Evolutionary conservation across 352 stramenopile species (phyloP).

Genomic region (Globisporangium ultimum): DNA sequence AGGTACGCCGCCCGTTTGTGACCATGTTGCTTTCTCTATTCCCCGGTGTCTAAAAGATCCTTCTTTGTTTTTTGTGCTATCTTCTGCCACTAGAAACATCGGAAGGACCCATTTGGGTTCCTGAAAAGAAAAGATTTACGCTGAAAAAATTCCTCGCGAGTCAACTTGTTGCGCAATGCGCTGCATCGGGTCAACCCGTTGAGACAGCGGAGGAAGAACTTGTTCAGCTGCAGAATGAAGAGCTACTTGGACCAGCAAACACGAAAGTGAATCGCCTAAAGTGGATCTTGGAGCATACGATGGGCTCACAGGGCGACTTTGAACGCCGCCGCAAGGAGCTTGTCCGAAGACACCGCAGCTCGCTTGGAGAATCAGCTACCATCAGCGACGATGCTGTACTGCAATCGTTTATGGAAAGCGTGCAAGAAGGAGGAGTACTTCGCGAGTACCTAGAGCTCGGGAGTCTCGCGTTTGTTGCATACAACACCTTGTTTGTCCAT

Average conservation of each 20-base stretch:
- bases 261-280: conserved; percentile 81
- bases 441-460: conserved; percentile 84
- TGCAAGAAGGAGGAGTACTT: conserved; percentile 70
- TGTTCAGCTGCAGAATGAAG: background rate
- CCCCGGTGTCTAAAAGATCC: too few relatives aligned
- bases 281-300: conserved; percentile 90
- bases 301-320: conserved; percentile 90
- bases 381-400: conserved; percentile 81
- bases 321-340: conserved; percentile 84
- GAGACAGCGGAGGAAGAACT: background rate
- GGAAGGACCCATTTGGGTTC: conserved; percentile 69
- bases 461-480: conserved; percentile 70
- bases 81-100: conserved; percentile 43
- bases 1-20: conserved; percentile 21
- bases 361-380: background rate
- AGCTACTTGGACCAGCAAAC: conserved; percentile 41
- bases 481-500: conserved; percentile 92
- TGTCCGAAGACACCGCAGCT: conserved; percentile 10
- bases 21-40: background rate
- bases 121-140: conserved; percentile 46
- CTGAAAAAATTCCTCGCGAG: conserved; percentile 43
- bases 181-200: background rate
- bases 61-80: background rate
- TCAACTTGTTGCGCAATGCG: conserved; percentile 11
- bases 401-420: conserved; percentile 70